Percentiles rank a stretch among this genome's conserved stretches.
Conservation (phyloP, 257 asterid genomes). For the Marsdenia floribunda region DNA sequence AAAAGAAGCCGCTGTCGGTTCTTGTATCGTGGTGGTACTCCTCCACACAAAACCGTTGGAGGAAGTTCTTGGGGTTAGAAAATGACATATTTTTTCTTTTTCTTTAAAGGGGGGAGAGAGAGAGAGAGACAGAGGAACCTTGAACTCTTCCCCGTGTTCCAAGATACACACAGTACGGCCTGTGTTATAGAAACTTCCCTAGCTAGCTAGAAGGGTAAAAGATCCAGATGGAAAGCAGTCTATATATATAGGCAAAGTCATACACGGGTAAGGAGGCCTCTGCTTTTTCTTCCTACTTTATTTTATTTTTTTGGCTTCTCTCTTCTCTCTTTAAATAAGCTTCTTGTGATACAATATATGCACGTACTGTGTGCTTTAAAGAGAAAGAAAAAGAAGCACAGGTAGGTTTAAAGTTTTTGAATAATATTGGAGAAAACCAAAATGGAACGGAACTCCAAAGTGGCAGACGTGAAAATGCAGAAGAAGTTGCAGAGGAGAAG, state of each 20-base stretch:
- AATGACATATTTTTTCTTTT: conserved; percentile 31
- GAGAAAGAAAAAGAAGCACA: background rate
- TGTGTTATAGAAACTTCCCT: conserved; percentile 12
- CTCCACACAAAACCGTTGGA: conserved; percentile 59
- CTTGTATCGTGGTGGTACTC: conserved; percentile 34
- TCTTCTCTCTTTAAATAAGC: conserved; percentile 24
- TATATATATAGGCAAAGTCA: conserved; percentile 40
- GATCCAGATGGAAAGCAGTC: conserved; percentile 12
- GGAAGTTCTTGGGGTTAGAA: conserved; percentile 45
- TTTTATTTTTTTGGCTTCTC: conserved; percentile 6
- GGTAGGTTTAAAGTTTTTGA: background rate
- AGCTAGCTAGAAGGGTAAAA: conserved; percentile 1
- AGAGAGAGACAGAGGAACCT: background rate
- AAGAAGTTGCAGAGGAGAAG: conserved; percentile 2
- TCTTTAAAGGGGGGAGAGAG: too few species aligned
- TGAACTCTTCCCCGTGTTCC: conserved; percentile 4
- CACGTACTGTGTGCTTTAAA: conserved; percentile 5
- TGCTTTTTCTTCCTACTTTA: conserved; percentile 20
- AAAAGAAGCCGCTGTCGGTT: conserved; percentile 55
- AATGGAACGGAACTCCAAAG: conserved; percentile 19
- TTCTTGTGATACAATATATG: conserved; percentile 33
- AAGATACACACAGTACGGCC: conserved; percentile 7
- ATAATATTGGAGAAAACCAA: background rate
- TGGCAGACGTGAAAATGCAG: conserved; percentile 37
- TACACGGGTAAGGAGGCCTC: conserved; percentile 30